Evolutionary conservation across 208 protist species (phyloP).

Genomic region (Leishmania guyanensis): DNA sequence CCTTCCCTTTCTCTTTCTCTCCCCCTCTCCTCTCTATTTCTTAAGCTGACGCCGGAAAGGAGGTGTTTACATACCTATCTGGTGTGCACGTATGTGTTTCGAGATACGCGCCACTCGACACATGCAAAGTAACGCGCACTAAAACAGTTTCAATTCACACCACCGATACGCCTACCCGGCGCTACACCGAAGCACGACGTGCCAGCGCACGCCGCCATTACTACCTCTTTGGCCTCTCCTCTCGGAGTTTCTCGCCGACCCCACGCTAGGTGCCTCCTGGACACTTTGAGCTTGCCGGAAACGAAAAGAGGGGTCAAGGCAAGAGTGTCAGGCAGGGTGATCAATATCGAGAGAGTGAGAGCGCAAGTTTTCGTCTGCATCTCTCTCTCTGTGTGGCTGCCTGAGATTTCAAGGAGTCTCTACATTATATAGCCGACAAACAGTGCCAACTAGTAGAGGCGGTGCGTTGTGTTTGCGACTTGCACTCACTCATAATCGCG

Average conservation of each 20-base stretch:
- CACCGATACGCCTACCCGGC: neutral
- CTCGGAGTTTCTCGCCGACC: neutral
- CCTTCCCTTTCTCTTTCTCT: neutral
- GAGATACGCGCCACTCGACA: too few relatives aligned
- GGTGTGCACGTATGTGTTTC: too few relatives aligned
- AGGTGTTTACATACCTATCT: too few relatives aligned
- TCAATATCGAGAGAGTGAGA: neutral
- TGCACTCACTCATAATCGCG: neutral
- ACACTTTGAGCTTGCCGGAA: neutral
- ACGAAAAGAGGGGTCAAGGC: neutral
- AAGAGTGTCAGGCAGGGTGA: neutral
- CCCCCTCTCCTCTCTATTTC: too few relatives aligned
- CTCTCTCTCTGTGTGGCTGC: neutral
- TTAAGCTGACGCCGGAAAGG: too few relatives aligned
- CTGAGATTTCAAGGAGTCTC: neutral
- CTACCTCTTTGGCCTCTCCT: neutral
- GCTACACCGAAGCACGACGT: neutral
- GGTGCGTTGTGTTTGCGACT: neutral
- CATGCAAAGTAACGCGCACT: neutral
- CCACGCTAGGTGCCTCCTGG: neutral
- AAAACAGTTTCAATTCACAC: neutral
- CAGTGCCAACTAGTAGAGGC: neutral
- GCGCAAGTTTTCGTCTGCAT: neutral
- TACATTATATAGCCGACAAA: neutral
- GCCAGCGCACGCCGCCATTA: neutral